Base-by-base conservation (phyloP, 106 monocot genomes). In the Ottelia alismoides region DNA sequence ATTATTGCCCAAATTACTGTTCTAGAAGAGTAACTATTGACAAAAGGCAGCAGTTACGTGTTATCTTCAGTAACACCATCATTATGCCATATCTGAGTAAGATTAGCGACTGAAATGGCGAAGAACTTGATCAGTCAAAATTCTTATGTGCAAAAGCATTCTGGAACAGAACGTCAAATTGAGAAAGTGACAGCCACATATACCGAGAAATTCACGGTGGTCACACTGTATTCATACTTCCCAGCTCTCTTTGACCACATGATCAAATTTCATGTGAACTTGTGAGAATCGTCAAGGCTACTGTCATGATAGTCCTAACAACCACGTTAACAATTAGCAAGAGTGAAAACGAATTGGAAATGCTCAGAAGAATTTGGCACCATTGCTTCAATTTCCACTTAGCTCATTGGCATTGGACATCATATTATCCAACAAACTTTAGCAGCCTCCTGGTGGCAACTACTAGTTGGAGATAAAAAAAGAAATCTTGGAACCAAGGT, bases 191-290 rank as follows among this genome's bases (percentile, higher is more conserved):
- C n/a, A n/a, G n/a, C n/a, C 0, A n/a, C 28, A 12, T 31, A 76
- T 51, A 89, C 89, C 56, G 72, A 79, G 65, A 98, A 98, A 68
- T 98, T 98, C 22, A 89, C 84, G 1, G 89, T 82, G 52, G 89
- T 89, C 43, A 85, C 89, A 68, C 96, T 98, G 51, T 98, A 98
- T 50, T 98, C 88, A 32, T 89, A 98, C 53, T 98, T 89, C 56
- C 85, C 85, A 69, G 66, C 79, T 85, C 85, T 85, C 64, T 89
- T 98, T 6, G 96, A 98, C 96, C 96, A 98, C 1, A 82, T 79
- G 67, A 98, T 98, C 27, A 98, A 57, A 89, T 98, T 50, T 88
- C 78, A 32, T 98, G 96, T 27, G 96, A 98, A 72, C 96, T 98
- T 29, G 96, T 98, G 22, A 98, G 74, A 28, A 98, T 27, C 40